Evolutionary conservation across 306 rosid genomes (phyloP), one percentile per base, ranked within the genome.

Genomic region (Crataegus laevigata): DNA sequence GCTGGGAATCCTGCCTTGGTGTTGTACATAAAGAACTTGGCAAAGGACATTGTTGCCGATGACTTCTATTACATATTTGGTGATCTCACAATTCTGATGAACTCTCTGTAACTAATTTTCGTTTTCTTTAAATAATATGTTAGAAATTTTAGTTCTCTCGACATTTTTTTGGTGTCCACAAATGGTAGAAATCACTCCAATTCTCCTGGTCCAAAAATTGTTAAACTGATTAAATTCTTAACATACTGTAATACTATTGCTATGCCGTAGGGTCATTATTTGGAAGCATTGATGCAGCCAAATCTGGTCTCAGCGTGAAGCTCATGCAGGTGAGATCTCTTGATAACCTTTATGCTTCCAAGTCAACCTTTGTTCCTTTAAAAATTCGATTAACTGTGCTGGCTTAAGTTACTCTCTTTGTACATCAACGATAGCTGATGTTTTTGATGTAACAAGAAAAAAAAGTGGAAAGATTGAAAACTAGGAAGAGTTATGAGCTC

Each of bases 21-120:
- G 71, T 89, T 94, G 88, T 94, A 94, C 80, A 79, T 94, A 43
- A 94, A 94, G 90, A 94, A 94, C 90, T 84, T 94, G 88, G 96
- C 97, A 21, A 94, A 94, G 86, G 98, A 94, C 72, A 91, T 91
- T 74, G 66, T 84, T 77, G 74, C 75, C 62, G 93, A 91, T 66
- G 97, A 94, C 84, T 89, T 94, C 77, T 89, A 85, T 82, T 84
- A 84, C 77, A 85, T 91, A 82, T 94, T 91, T 82, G 98, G 98
- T 94, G 58, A 88, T 93, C 78, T 78, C 77, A 69, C 77, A 12
- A 66, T 72, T 59, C 43, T 75, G 58, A 68, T 74, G 5, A n/a
- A 13, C 38, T 36, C 18, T 61, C 50, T 68, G 1, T 55, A 28
- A 29, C 36, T 15, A 24, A 32, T 6, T 43, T 74, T 34, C 11